Evolutionary conservation across 2,329 filamentous ascomycete genomes (phyloP), one percentile per base, ranked within the genome.

Genomic region (Paecilomyces dactylethromorphus): DNA sequence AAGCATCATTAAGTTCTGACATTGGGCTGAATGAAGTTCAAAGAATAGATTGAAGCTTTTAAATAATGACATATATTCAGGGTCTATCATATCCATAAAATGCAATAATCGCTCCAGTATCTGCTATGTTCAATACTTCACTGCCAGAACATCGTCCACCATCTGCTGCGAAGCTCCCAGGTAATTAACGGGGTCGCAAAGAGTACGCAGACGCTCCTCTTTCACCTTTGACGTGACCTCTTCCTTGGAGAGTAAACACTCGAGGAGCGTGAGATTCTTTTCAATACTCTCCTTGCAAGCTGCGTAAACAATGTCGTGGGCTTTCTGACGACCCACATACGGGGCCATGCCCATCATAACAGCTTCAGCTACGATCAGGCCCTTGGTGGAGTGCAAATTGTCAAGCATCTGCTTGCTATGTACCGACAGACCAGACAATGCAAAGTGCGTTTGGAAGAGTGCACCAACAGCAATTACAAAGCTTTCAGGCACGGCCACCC

Each of bases 281-380:
- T 82, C 80, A 56, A 81, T 81, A 51, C 76, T 77, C 61, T 74
- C 71, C 60, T 76, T 78, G 64, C 82, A 85, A 1, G 81, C 81
- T 60, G 78, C 77, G 54, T 85, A 85, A 1, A 85, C 81, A 39
- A 83, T 72, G 63, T 84, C 82, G 66, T 84, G 82, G 1, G 82
- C 82, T 18, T 76, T 73, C 59, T 82, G 80, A 13, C 82, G 73
- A 8, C 82, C 82, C 49, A 82, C 70, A 68, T 78, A 71, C 15
- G 76, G 74, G n/a, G 81, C 83, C 55, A 85, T 72, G 1, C 76
- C 79, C 83, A 85, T 84, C 82, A 85, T 84, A n/a, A 85, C 80
- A 1, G 82, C 81, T 69, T 85, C 83, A 0, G 76, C 82, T 12
- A 84, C 82, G 62, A 84, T 84, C 21, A 84, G 67, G 0, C 82